phyloP scores from a whole-genome alignment of 2,329 filamentous ascomycete genomes.

The Nothophaeocryptopus gaeumannii region DNA sequence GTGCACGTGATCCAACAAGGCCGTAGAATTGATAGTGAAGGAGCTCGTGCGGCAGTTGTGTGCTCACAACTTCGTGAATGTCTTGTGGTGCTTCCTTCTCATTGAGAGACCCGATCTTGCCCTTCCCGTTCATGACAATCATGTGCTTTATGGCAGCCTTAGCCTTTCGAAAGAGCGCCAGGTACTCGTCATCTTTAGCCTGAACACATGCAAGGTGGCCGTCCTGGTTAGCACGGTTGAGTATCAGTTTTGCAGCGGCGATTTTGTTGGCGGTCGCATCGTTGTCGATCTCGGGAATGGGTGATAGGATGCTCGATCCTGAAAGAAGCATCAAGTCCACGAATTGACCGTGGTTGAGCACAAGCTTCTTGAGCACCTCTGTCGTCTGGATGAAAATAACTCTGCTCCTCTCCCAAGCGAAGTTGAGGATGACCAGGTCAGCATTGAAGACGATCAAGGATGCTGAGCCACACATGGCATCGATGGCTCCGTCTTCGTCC shows the following conservation, averaged over 20 bases:
- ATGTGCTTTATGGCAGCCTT: constrained; percentile 84
- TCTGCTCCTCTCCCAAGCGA: constrained; percentile 64
- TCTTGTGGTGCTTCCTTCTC: constrained; percentile 73
- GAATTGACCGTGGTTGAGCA: constrained; percentile 68
- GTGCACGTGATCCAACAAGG: constrained; percentile 72
- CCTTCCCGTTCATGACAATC: constrained; percentile 73
- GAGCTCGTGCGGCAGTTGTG: constrained; percentile 2
- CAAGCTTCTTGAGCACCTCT: constrained; percentile 62
- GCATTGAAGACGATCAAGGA: constrained; percentile 85
- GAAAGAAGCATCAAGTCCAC: constrained; percentile 59
- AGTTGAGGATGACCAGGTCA: constrained; percentile 65
- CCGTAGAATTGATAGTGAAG: constrained; percentile 72
- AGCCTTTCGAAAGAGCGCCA: constrained; percentile 82
- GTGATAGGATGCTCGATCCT: constrained; percentile 69
- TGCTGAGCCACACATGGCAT: constrained; percentile 77
- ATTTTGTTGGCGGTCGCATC: constrained; percentile 52
- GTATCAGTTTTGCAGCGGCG: constrained; percentile 72
- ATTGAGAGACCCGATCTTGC: constrained; percentile 72
- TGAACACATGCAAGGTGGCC: constrained; percentile 70
- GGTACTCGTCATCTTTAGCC: constrained; percentile 80
- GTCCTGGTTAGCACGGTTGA: constrained; percentile 63
- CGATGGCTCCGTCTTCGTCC: constrained; percentile 65
- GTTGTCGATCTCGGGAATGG: constrained; percentile 60
- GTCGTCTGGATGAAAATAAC: constrained; percentile 62
- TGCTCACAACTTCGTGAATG: constrained; percentile 75